Percentiles rank a stretch among this genome's conserved stretches.
These are phyloP conservation scores for Populus hybrid DNA, from an alignment of 441 rosid species.

Conservation along the genomic window DNA sequence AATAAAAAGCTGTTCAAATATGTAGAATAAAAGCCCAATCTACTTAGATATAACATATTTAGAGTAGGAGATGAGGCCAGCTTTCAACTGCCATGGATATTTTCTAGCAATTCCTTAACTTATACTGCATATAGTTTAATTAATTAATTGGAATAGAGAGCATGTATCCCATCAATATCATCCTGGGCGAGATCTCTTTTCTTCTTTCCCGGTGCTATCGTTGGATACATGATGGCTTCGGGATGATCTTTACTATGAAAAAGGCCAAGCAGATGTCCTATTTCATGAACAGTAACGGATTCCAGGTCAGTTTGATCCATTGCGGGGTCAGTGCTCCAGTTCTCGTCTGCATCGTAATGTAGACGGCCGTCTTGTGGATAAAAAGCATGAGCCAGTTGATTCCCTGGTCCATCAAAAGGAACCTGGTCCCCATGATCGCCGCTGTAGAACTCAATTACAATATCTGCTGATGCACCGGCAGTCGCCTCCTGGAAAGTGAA, in stretches of 20 bases:
- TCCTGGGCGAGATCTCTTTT: constrained; percentile 8
- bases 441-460: not conserved
- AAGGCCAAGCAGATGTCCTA: constrained; percentile 5
- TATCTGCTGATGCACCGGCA: not conserved
- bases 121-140: too few species aligned
- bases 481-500: not conserved
- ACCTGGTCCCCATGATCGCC: constrained; percentile 2
- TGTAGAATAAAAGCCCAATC: too few species aligned
- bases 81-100: too few species aligned
- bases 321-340: not conserved
- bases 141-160: not conserved
- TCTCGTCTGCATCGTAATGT: constrained; percentile 17
- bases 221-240: constrained; percentile 12
- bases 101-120: too few species aligned
- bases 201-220: not conserved
- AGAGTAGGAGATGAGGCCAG: too few species aligned
- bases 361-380: not conserved
- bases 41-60: too few species aligned
- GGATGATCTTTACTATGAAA: not conserved
- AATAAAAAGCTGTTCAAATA: too few species aligned
- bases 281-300: constrained; percentile 18
- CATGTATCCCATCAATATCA: constrained; percentile 10
- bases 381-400: not conserved
- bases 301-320: not conserved
- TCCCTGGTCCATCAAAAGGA: constrained; percentile 15